These are phyloP conservation scores for Hypoxylon sp. DNA, from an alignment of 2,329 filamentous ascomycete genomes.

Conservation along the genomic window DNA sequence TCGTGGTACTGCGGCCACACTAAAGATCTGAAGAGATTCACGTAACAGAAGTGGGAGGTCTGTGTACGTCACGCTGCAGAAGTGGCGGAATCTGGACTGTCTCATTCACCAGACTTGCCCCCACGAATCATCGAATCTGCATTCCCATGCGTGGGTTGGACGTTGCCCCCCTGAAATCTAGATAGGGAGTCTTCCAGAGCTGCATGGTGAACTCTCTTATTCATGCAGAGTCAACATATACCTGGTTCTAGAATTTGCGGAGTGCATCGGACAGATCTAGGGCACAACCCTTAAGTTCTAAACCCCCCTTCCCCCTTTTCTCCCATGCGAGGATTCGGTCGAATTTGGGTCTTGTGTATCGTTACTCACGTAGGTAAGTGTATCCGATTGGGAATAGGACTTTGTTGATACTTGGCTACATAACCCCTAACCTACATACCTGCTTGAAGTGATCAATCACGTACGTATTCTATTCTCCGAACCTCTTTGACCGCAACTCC, in stretches of 20 bases:
- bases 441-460: neutral
- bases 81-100: constrained; percentile 19
- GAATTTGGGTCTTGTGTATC: constrained; percentile 11
- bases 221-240: constrained; percentile 30
- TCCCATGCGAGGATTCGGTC: neutral
- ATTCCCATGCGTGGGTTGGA: constrained; percentile 23
- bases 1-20: neutral
- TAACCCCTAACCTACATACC: neutral
- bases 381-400: constrained; percentile 4
- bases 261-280: constrained; percentile 32
- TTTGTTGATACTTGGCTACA: neutral
- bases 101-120: constrained; percentile 13
- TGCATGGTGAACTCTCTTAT: constrained; percentile 10
- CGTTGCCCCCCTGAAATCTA: constrained; percentile 18
- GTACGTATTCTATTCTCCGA: neutral
- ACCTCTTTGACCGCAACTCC: neutral
- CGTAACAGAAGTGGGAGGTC: constrained; percentile 20
- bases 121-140: constrained; percentile 25
- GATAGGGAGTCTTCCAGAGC: constrained; percentile 18
- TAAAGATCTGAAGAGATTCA: constrained; percentile 18
- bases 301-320: too few relatives aligned
- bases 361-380: constrained; percentile 11
- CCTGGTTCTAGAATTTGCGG: constrained; percentile 37
- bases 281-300: constrained; percentile 4
- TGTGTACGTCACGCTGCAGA: constrained; percentile 39